Evolutionary conservation across 768 basidiomycete species (phyloP).

Genomic region (Lyophyllum shimeji): DNA sequence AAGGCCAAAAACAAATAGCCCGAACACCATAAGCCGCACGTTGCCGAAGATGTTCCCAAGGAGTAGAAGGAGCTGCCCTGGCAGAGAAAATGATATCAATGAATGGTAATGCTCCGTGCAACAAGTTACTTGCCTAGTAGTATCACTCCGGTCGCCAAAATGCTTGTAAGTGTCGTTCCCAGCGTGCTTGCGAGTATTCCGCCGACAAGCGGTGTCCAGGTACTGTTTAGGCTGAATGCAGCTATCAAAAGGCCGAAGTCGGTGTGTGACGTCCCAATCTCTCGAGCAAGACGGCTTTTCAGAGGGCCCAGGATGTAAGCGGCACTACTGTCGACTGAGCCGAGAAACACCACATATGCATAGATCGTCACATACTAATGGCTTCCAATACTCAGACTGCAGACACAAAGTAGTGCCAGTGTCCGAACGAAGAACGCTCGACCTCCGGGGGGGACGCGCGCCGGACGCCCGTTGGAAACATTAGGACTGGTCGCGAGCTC

Average conservation of each 20-base stretch:
- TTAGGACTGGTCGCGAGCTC: background rate
- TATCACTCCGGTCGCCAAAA: conserved; percentile 74
- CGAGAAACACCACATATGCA: background rate
- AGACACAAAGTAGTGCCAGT: conserved; percentile 69
- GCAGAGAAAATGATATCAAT: background rate
- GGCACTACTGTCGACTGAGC: conserved; percentile 40
- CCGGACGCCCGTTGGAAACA: background rate
- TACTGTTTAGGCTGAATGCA: conserved; percentile 71
- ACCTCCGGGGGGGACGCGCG: conserved; percentile 2
- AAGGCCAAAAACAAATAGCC: conserved; percentile 78
- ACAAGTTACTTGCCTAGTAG: conserved; percentile 44
- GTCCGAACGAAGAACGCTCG: conserved; percentile 51
- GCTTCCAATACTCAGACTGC: conserved; percentile 72
- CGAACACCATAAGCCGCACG: conserved; percentile 70
- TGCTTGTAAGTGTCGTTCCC: conserved; percentile 70
- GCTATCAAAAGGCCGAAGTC: conserved; percentile 79
- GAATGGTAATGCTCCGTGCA: background rate
- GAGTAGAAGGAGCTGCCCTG: conserved; percentile 68
- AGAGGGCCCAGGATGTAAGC: conserved; percentile 77
- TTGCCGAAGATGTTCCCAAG: conserved; percentile 58
- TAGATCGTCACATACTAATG: conserved; percentile 56
- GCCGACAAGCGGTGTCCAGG: conserved; percentile 75
- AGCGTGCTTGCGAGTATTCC: conserved; percentile 69
- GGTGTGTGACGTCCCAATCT: conserved; percentile 73
- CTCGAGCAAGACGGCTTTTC: conserved; percentile 65